Percentiles rank a stretch among this genome's conserved stretches.
phyloP scores from a whole-genome alignment of 2,329 filamentous ascomycete genomes.

The Paecilomyces sp. region DNA sequence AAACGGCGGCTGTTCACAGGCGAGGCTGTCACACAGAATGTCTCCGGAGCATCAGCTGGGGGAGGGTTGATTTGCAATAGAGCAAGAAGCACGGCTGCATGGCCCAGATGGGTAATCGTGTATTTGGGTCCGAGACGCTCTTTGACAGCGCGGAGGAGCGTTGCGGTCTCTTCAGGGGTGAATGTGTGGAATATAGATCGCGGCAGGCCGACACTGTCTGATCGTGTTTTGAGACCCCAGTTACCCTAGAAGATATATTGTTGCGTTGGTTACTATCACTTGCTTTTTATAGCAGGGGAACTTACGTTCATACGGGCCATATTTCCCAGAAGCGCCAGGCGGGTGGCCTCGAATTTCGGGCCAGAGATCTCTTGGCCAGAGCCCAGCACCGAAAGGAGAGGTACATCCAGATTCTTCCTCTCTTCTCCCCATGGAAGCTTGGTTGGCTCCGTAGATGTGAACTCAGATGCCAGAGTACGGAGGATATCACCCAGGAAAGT shows the following conservation, averaged over 20 bases:
- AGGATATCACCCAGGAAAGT: slow-evolving; percentile 2
- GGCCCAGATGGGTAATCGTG: slow-evolving; percentile 2
- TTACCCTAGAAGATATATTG: neutral
- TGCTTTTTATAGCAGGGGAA: neutral
- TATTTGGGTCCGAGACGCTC: neutral
- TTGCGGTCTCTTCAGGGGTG: neutral
- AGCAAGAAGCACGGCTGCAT: slow-evolving; percentile 4
- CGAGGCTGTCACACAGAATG: neutral
- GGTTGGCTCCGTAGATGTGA: neutral
- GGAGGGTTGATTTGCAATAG: slow-evolving; percentile 1
- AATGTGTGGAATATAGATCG: slow-evolving; percentile 5
- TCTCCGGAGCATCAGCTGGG: neutral
- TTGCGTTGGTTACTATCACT: neutral
- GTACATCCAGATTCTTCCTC: slow-evolving; percentile 1
- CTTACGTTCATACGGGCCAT: neutral
- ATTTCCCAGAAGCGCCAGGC: neutral
- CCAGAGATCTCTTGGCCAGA: neutral
- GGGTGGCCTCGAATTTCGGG: neutral
- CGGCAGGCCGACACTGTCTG: neutral
- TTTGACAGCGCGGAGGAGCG: slow-evolving; percentile 2
- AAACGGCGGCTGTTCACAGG: slow-evolving; percentile 4
- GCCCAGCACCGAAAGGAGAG: slow-evolving; percentile 1
- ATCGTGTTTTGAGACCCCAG: neutral
- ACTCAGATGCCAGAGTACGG: neutral
- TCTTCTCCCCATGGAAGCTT: slow-evolving; percentile 4